Conservation (phyloP, 495 filamentous ascomycete genomes). For the Penicillium samsonianum region DNA sequence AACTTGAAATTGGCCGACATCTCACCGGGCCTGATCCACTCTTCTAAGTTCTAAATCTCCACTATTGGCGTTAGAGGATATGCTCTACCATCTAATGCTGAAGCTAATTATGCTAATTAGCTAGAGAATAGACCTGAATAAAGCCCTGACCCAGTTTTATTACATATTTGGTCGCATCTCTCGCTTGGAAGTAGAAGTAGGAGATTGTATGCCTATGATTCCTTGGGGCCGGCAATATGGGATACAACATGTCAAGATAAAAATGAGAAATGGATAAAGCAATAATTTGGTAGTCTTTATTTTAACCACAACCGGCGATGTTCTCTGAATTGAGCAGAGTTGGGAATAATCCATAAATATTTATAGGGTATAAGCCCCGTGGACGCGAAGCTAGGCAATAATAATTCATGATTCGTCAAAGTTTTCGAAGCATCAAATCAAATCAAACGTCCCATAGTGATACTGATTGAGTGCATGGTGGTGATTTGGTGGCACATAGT, state of each 20-base stretch:
- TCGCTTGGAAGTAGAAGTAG: background rate
- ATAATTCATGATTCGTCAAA: constrained; percentile 6
- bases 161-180: background rate
- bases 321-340: background rate
- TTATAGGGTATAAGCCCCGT: background rate
- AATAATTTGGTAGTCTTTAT: background rate
- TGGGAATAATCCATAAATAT: background rate
- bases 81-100: background rate
- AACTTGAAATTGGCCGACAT: too few species aligned
- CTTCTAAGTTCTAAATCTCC: too few species aligned
- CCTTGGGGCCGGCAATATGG: background rate
- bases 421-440: constrained; percentile 6
- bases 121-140: too few species aligned
- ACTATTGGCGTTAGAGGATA: background rate
- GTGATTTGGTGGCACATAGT: constrained; percentile 53
- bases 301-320: background rate
- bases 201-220: background rate
- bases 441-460: constrained; percentile 24
- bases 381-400: background rate
- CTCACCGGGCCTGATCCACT: too few species aligned
- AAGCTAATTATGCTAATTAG: background rate
- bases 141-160: background rate
- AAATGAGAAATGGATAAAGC: background rate
- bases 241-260: background rate
- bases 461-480: constrained; percentile 28